A percentile compares a stretch with the other conserved stretches of the same genome.
phyloP scores from a whole-genome alignment of 306 rosid species.

The Cotoneaster glaucophyllus region DNA sequence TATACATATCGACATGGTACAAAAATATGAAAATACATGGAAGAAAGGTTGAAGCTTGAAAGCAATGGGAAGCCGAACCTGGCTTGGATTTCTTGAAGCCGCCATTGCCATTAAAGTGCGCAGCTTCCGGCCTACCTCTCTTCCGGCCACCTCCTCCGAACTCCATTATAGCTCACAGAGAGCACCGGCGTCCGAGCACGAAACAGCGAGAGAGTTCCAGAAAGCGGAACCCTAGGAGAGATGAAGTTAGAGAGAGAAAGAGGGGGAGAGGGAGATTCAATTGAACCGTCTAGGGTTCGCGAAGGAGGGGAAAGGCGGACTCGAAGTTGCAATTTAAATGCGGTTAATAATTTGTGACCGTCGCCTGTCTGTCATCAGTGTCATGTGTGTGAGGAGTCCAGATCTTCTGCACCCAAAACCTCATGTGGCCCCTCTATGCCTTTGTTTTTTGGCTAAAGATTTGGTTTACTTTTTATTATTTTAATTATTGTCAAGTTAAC shows the following conservation, averaged over 20 bases:
- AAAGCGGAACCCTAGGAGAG: background rate
- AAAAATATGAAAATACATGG: background rate
- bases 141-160: constrained; percentile 47
- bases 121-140: constrained; percentile 53
- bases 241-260: background rate
- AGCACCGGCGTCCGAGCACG: background rate
- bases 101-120: constrained; percentile 65
- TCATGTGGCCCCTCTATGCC: too few relatives aligned
- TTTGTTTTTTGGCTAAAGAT: too few relatives aligned
- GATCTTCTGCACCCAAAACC: too few relatives aligned
- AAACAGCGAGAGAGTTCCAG: background rate
- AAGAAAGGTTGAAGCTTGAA: background rate
- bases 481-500: too few relatives aligned
- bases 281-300: constrained; percentile 24
- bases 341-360: constrained; percentile 5
- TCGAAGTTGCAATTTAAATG: constrained; percentile 22
- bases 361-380: background rate
- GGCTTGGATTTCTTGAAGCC: constrained; percentile 54
- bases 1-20: background rate
- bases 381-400: too few relatives aligned
- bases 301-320: constrained; percentile 16
- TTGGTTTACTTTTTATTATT: too few relatives aligned
- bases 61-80: constrained; percentile 33
- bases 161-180: constrained; percentile 32
- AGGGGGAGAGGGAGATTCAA: background rate